A percentile compares a stretch with the other conserved stretches of the same genome.
Conservation (phyloP, 2,329 filamentous ascomycete species). For the Monilinia polystroma region DNA sequence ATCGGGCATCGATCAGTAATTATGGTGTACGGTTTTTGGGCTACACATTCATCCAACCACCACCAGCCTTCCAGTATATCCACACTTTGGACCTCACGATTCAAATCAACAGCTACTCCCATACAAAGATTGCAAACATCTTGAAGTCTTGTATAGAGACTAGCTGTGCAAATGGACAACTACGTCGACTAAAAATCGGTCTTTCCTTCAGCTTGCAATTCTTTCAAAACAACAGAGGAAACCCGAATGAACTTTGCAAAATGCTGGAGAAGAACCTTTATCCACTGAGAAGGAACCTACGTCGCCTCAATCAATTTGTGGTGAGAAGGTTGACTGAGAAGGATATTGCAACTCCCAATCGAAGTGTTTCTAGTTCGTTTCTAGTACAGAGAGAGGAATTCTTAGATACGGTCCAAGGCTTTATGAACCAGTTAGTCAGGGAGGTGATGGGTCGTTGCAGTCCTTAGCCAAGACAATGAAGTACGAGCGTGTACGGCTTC, state of each 20-base stretch:
- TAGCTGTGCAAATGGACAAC: slow-evolving; percentile 21
- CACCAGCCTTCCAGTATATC: slow-evolving; percentile 18
- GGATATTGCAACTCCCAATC: slow-evolving; percentile 12
- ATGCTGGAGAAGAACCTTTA: slow-evolving; percentile 20
- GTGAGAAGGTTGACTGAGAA: slow-evolving; percentile 12
- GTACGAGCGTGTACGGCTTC: not conserved
- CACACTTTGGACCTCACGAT: slow-evolving; percentile 23
- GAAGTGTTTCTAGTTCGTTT: slow-evolving; percentile 6
- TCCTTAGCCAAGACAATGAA: slow-evolving; percentile 8
- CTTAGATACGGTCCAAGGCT: slow-evolving; percentile 15
- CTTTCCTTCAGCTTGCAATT: slow-evolving; percentile 19
- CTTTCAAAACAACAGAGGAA: slow-evolving; percentile 17
- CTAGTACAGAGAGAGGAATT: slow-evolving; percentile 19
- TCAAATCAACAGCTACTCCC: slow-evolving; percentile 23
- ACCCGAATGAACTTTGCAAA: slow-evolving; percentile 16
- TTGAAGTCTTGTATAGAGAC: slow-evolving; percentile 20
- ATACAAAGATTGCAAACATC: slow-evolving; percentile 20
- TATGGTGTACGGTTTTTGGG: slow-evolving; percentile 23
- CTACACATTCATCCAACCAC: slow-evolving; percentile 21
- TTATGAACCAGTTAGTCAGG: slow-evolving; percentile 21
- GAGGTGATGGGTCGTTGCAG: slow-evolving; percentile 12
- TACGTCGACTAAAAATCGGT: slow-evolving; percentile 20
- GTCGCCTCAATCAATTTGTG: slow-evolving; percentile 14
- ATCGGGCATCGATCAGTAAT: slow-evolving; percentile 20
- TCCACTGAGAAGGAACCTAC: slow-evolving; percentile 18